Conservation (phyloP, 495 filamentous ascomycete species). For the Penicillium parvum region DNA sequence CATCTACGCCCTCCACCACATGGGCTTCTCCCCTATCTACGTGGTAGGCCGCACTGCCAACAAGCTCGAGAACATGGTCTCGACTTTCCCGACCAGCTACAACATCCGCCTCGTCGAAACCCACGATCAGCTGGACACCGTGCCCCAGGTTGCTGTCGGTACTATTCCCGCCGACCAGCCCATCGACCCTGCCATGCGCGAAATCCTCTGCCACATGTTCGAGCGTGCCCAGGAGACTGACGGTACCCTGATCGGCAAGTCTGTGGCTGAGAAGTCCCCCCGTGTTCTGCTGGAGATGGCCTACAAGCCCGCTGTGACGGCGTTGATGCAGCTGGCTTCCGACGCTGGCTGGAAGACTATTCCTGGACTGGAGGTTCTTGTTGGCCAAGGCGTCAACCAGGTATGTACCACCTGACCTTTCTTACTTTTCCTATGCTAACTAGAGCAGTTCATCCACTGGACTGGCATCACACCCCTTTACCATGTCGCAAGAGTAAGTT, state of each 20-base stretch:
- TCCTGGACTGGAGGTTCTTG: conserved; percentile 82
- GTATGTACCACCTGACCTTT: conserved; percentile 15
- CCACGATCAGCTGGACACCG: conserved; percentile 41
- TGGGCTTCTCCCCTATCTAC: conserved; percentile 83
- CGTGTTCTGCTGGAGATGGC: conserved; percentile 90
- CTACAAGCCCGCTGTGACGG: conserved; percentile 80
- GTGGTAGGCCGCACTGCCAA: conserved; percentile 71
- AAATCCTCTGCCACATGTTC: conserved; percentile 63
- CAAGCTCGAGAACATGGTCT: conserved; percentile 62
- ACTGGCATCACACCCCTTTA: conserved; percentile 71
- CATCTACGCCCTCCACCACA: conserved; percentile 78
- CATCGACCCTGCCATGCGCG: conserved; percentile 67
- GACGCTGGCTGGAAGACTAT: conserved; percentile 82
- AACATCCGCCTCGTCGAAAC: conserved; percentile 62
- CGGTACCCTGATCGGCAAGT: conserved; percentile 24
- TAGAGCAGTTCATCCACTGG: conserved; percentile 64
- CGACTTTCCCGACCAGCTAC: conserved; percentile 71
- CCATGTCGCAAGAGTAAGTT: conserved; percentile 52
- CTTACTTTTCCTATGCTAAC: conserved; percentile 6
- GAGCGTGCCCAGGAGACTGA: conserved; percentile 42
- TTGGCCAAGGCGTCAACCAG: conserved; percentile 81
- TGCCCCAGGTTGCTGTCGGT: conserved; percentile 74
- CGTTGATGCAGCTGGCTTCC: conserved; percentile 78
- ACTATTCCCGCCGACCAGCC: conserved; percentile 88
- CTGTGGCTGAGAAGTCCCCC: conserved; percentile 23